Base-by-base conservation (phyloP, 2,329 filamentous ascomycete species). In the Rosellinia necatrix region DNA sequence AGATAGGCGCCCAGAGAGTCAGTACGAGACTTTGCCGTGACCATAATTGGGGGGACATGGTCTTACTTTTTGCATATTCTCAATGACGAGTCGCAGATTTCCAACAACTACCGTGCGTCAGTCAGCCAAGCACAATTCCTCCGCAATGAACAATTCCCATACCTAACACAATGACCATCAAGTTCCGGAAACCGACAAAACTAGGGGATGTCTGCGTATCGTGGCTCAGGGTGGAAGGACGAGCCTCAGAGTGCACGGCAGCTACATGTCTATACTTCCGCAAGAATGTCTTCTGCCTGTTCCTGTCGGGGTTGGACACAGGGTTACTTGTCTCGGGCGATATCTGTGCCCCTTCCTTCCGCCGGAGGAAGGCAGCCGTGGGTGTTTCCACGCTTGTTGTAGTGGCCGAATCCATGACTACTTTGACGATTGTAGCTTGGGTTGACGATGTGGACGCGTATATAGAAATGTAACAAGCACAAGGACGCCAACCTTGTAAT, bases 161-260 rank as follows among this genome's bases (percentile, higher is more conserved):
- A 94, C 91, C 86, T 59, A 96, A 76, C 32, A 97, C 91, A 68
- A 97, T 87, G 34, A 96, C 90, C 91, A 97, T 96, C 61, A 99
- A 82, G 71, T 99, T 99, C 58, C 93, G 82, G 71, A 99, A 97
- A 0, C 94, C 94, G 13, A 96, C 76, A 70, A 97, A 97, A 71
- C 91, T 96, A 19, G 92, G 91, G 2, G 86, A 79, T 9, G 77
- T 78, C 41, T 83, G 75, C 2, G 91, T 84, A 71, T 97, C 94
- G 67, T 92, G 89, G 74, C 91, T 96, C 43, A 97, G 80, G 66
- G 89, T 92, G 21, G 93, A 96, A 6, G 89, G 85, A 56, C 85
- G 84, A 32, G 82, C 75, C 64, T 82, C 72, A 6, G 86, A 86
- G 74, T 99, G 94, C 30, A 96, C 86, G 27, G 92, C 92, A 56